Percentiles rank a stretch among this genome's conserved stretches.
Evolutionary conservation across 768 basidiomycete genomes (phyloP).

Genomic region (Cystofilobasidium ferigula): DNA sequence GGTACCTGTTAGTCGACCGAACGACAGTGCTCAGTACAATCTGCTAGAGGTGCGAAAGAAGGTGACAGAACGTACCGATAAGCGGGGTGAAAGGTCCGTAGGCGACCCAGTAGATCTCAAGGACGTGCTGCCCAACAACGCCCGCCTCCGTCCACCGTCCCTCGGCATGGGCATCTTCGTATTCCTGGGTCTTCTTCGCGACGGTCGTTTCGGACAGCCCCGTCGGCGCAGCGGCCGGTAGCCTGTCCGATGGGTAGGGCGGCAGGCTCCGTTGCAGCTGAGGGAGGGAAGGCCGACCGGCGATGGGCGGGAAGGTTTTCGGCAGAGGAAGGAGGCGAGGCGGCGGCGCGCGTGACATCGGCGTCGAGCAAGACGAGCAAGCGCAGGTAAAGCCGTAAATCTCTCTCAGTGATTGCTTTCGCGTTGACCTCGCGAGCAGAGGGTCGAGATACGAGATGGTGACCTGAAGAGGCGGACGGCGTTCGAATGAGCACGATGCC

Average conservation of each 20-base stretch:
- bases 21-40: not conserved
- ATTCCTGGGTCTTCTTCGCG: not conserved
- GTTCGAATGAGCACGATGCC: not conserved
- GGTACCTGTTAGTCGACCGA: not conserved
- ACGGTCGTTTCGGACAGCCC: slow-evolving; percentile 1
- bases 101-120: slow-evolving; percentile 19
- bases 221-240: not conserved
- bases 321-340: not conserved
- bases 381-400: slow-evolving; percentile 17
- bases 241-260: not conserved
- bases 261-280: not conserved
- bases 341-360: not conserved
- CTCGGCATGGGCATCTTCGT: slow-evolving; percentile 4
- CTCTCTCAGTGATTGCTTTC: not conserved
- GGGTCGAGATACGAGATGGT: slow-evolving; percentile 25
- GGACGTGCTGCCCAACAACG: slow-evolving; percentile 1
- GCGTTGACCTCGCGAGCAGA: not conserved
- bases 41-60: not conserved
- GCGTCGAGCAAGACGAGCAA: slow-evolving; percentile 7
- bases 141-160: slow-evolving; percentile 12
- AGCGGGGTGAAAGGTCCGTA: slow-evolving; percentile 15
- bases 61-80: slow-evolving; percentile 4
- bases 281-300: not conserved
- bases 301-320: not conserved
- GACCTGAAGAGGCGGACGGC: not conserved